These are phyloP conservation scores for Cystofilobasidium macerans DNA, from an alignment of 768 basidiomycete genomes.

Conservation along the genomic window DNA sequence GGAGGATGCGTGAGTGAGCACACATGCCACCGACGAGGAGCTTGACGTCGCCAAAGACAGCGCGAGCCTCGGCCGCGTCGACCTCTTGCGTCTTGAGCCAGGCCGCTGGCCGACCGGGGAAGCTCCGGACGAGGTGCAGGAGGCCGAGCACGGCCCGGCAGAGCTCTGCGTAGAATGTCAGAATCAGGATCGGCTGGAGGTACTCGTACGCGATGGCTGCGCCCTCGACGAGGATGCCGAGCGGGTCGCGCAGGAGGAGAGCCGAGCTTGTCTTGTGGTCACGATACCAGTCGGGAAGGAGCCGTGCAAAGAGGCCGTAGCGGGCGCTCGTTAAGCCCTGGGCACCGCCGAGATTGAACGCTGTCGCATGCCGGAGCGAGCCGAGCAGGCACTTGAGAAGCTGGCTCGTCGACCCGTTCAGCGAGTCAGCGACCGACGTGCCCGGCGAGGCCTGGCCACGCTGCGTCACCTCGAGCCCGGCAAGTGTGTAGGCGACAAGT, in stretches of 20 bases:
- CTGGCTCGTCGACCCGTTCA: slow-evolving; percentile 64
- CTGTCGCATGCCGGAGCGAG: slow-evolving; percentile 43
- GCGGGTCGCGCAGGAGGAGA: slow-evolving; percentile 76
- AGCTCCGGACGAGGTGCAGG: slow-evolving; percentile 51
- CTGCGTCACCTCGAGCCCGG: slow-evolving; percentile 65
- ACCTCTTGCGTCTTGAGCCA: slow-evolving; percentile 18
- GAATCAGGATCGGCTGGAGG: slow-evolving; percentile 72
- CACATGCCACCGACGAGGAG: slow-evolving; percentile 24
- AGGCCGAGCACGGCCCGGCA: slow-evolving; percentile 76
- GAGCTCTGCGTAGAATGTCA: slow-evolving; percentile 82
- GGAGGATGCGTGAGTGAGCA: slow-evolving; percentile 24
- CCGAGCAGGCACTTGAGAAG: slow-evolving; percentile 67
- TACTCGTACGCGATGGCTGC: slow-evolving; percentile 83
- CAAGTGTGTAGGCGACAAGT: slow-evolving; percentile 75
- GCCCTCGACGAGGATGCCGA: slow-evolving; percentile 77
- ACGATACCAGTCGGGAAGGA: slow-evolving; percentile 86
- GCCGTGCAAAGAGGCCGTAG: slow-evolving; percentile 57
- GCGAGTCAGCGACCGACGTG: slow-evolving; percentile 55
- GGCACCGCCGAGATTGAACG: slow-evolving; percentile 9
- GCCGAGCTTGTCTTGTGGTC: slow-evolving; percentile 74
- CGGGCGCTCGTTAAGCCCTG: slow-evolving; percentile 15
- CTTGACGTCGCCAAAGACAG: slow-evolving; percentile 24
- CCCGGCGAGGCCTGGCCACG: slow-evolving; percentile 49
- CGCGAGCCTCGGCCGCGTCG: slow-evolving; percentile 17
- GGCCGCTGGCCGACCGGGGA: slow-evolving; percentile 8